Evolutionary conservation across 2,329 filamentous ascomycete genomes (phyloP).

Genomic region (Trichoderma pleuroti): DNA sequence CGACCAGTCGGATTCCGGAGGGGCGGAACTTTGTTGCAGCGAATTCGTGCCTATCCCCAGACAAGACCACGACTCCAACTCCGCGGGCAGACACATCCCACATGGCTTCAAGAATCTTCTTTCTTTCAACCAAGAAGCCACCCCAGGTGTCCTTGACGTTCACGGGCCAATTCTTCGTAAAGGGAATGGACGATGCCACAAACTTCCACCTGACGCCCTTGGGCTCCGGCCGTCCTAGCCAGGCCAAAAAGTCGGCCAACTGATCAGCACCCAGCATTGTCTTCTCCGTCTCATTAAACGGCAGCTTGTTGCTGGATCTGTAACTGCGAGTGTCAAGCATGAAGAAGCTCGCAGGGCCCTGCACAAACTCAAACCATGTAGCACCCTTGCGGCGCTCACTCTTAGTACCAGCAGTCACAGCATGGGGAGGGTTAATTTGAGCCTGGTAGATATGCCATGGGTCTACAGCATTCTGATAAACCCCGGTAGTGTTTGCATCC

Average conservation of each 20-base stretch:
- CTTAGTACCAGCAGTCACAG: conserved; percentile 47
- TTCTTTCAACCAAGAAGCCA: conserved; percentile 79
- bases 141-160: conserved; percentile 91
- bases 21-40: conserved; percentile 76
- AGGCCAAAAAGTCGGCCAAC: conserved; percentile 73
- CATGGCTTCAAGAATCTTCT: conserved; percentile 79
- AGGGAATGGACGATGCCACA: conserved; percentile 83
- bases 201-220: conserved; percentile 89
- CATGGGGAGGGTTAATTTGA: conserved; percentile 72
- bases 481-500: conserved; percentile 74
- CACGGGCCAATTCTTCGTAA: conserved; percentile 96
- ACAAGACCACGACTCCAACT: conserved; percentile 76
- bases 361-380: conserved; percentile 85
- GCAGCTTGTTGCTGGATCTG: conserved; percentile 63
- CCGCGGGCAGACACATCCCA: conserved; percentile 79
- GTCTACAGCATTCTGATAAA: conserved; percentile 76
- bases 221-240: conserved; percentile 69
- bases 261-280: conserved; percentile 85
- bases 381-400: conserved; percentile 47
- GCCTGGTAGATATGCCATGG: conserved; percentile 87
- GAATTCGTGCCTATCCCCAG: conserved; percentile 95
- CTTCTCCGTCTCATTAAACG: conserved; percentile 63
- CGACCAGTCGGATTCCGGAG: conserved; percentile 58
- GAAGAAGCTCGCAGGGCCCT: conserved; percentile 92
- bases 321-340: conserved; percentile 89